phyloP scores from a whole-genome alignment of 2,329 filamentous ascomycete species.

The Botrytis fragariae region DNA sequence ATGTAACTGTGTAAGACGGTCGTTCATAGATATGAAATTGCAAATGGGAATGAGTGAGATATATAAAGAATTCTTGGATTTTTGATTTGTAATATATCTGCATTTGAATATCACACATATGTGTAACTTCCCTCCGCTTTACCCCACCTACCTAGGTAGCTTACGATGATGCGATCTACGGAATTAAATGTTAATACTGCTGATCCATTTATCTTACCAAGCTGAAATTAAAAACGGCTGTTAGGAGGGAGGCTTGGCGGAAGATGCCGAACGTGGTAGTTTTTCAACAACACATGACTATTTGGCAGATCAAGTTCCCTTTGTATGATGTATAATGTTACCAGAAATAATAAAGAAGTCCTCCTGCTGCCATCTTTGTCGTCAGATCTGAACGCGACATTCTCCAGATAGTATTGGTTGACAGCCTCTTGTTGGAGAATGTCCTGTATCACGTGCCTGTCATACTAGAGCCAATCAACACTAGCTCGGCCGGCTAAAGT shows the following conservation, averaged over 20 bases:
- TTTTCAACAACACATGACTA: background rate
- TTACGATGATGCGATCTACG: conserved; percentile 3
- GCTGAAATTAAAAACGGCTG: background rate
- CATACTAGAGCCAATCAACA: background rate
- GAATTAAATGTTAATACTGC: background rate
- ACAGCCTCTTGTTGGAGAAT: background rate
- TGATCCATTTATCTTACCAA: conserved; percentile 1
- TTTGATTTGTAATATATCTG: conserved; percentile 17
- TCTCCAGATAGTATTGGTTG: background rate
- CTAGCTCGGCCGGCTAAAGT: background rate
- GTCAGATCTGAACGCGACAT: background rate
- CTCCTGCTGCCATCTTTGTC: background rate
- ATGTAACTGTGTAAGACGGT: conserved; percentile 25
- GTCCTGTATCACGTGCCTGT: accelerated
- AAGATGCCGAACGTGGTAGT: background rate
- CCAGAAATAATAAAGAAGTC: background rate
- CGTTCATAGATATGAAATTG: conserved; percentile 24
- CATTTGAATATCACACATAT: too few relatives aligned
- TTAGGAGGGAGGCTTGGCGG: background rate
- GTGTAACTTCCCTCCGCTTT: background rate
- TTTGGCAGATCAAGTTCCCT: background rate
- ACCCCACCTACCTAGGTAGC: background rate
- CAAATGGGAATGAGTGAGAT: background rate
- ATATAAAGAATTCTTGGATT: background rate
- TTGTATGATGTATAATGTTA: background rate